phyloP scores from a whole-genome alignment of 192 early-diverging fungal species.

The Haplosporangium gracile region DNA sequence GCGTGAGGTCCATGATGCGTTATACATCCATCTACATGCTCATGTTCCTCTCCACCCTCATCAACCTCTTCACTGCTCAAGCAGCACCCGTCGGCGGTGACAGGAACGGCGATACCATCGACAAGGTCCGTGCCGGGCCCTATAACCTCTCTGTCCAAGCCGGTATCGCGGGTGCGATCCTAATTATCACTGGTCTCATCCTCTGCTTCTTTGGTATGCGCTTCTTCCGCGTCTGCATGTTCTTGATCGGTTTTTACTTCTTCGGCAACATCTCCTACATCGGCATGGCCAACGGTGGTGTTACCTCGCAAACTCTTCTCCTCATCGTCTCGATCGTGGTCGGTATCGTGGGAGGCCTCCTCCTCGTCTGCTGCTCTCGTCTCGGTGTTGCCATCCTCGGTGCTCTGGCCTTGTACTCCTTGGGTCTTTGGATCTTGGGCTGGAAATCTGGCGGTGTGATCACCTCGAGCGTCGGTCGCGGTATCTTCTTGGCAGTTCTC shows the following conservation, averaged over 20 bases:
- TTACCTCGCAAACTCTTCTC: slow-evolving; percentile 49
- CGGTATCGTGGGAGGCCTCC: slow-evolving; percentile 45
- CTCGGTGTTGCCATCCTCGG: slow-evolving; percentile 57
- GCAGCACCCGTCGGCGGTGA: slow-evolving; percentile 29
- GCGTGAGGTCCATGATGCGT: slow-evolving; percentile 18
- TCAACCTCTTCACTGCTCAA: slow-evolving; percentile 34
- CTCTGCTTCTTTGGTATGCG: slow-evolving; percentile 66
- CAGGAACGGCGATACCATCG: slow-evolving; percentile 1
- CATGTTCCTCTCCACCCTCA: slow-evolving; percentile 27
- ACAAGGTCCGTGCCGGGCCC: slow-evolving; percentile 14
- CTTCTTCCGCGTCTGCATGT: slow-evolving; percentile 63
- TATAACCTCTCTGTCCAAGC: slow-evolving; percentile 55
- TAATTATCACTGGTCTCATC: slow-evolving; percentile 58
- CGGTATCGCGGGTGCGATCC: slow-evolving; percentile 59
- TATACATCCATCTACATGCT: slow-evolving; percentile 33
- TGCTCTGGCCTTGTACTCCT: slow-evolving; percentile 51
- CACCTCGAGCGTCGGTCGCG: slow-evolving; percentile 44
- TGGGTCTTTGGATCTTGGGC: slow-evolving; percentile 61
- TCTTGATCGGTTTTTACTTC: slow-evolving; percentile 61
- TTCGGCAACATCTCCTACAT: slow-evolving; percentile 65
- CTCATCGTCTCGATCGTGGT: slow-evolving; percentile 52
- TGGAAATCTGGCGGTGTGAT: slow-evolving; percentile 55
- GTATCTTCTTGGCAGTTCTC: slow-evolving; percentile 52
- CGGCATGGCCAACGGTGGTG: slow-evolving; percentile 61
- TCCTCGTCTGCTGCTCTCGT: slow-evolving; percentile 50